phyloP scores from a whole-genome alignment of 2,329 filamentous ascomycete species.

The Colletotrichum aenigma region DNA sequence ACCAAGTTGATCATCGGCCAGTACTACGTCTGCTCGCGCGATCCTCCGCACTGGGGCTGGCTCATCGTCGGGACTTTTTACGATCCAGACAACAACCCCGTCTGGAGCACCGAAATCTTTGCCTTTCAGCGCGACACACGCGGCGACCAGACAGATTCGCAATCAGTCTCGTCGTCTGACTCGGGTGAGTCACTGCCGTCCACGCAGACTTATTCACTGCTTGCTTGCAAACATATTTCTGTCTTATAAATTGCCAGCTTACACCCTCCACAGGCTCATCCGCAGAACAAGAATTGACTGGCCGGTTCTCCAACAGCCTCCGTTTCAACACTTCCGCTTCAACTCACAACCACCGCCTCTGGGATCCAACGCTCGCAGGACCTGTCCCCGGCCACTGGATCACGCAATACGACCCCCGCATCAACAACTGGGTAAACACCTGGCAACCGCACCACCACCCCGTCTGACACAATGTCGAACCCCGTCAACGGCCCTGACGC shows the following conservation, averaged over 20 bases:
- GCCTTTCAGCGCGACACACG: background rate
- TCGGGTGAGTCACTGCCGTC: constrained; percentile 12
- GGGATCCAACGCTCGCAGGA: constrained; percentile 33
- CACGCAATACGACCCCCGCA: background rate
- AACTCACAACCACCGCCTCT: background rate
- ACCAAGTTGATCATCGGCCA: constrained; percentile 50
- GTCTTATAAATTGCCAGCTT: background rate
- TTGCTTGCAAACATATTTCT: background rate
- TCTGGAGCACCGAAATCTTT: constrained; percentile 54
- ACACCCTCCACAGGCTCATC: background rate
- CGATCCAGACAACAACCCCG: constrained; percentile 39
- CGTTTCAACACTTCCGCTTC: background rate
- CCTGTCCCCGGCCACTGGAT: constrained; percentile 38
- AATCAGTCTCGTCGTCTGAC: background rate
- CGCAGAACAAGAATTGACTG: background rate
- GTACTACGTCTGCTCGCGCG: constrained; percentile 35
- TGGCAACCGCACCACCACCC: constrained; percentile 31
- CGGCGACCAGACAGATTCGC: background rate
- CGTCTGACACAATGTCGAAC: constrained; percentile 28
- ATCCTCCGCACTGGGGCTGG: constrained; percentile 46
- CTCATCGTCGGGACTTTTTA: constrained; percentile 53
- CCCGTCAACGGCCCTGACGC: constrained; percentile 42
- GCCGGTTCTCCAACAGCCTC: background rate
- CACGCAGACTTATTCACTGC: background rate
- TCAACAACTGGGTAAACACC: constrained; percentile 32